Conservation (phyloP, 2,329 filamentous ascomycete genomes). For the Epichloe coenophiala region DNA sequence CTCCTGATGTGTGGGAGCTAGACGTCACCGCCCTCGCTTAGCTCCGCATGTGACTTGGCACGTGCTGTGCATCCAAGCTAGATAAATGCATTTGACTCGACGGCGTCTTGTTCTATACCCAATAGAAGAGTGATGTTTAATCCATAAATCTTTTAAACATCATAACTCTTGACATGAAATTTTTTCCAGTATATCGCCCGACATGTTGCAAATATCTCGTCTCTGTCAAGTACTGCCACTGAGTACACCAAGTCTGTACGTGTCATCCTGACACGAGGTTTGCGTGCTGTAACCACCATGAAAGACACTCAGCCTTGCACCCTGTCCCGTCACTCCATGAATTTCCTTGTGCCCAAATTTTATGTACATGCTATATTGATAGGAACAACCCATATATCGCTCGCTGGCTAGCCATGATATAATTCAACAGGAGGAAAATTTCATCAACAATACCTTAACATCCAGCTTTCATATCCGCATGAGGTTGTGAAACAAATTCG, state of each 20-base stretch:
- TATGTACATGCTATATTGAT: slow-evolving; percentile 3
- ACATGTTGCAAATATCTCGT: too few species aligned
- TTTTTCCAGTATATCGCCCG: too few species aligned
- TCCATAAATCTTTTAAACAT: too few species aligned
- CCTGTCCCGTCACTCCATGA: not conserved
- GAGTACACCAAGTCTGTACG: not conserved
- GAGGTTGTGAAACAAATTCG: not conserved
- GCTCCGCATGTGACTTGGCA: slow-evolving; percentile 11
- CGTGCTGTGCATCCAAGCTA: slow-evolving; percentile 5
- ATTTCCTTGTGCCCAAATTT: not conserved
- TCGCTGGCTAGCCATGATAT: not conserved
- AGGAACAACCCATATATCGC: not conserved
- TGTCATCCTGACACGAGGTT: not conserved
- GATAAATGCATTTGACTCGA: too few species aligned
- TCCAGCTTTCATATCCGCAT: not conserved
- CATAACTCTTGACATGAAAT: too few species aligned
- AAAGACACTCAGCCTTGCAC: not conserved
- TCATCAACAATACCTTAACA: not conserved
- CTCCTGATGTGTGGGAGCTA: slow-evolving; percentile 25
- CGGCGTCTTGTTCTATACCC: too few species aligned
- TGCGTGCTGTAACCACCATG: not conserved
- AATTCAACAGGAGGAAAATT: not conserved
- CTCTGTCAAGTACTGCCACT: not conserved
- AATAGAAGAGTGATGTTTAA: too few species aligned
- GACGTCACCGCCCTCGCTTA: slow-evolving; percentile 19